These are phyloP conservation scores for Globisporangium barbulae DNA, from an alignment of 352 stramenopile species.

Conservation along the genomic window DNA sequence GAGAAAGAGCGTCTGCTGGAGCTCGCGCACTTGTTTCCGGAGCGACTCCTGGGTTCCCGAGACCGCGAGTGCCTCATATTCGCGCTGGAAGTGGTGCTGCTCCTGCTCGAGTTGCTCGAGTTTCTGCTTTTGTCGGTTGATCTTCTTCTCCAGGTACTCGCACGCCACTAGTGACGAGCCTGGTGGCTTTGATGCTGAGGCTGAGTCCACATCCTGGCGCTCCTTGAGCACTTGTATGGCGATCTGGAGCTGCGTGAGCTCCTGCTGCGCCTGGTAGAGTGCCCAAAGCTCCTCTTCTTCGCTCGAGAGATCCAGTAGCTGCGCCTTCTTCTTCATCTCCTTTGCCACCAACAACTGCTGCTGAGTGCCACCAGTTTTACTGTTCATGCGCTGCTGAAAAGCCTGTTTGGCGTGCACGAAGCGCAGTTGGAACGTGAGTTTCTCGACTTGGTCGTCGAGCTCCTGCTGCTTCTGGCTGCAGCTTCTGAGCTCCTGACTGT, in stretches of 20 bases:
- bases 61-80: conserved; percentile 41
- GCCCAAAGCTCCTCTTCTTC: conserved; percentile 61
- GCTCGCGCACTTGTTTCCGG: conserved; percentile 53
- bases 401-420: conserved; percentile 43
- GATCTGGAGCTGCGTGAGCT: conserved; percentile 61
- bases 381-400: conserved; percentile 46
- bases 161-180: conserved; percentile 24
- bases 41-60: conserved; percentile 46
- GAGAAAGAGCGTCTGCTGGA: conserved; percentile 67
- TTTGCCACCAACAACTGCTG: conserved; percentile 9
- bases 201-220: background rate
- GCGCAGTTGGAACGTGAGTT: conserved; percentile 35
- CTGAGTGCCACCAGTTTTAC: conserved; percentile 19
- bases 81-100: conserved; percentile 19
- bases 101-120: conserved; percentile 35
- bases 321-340: conserved; percentile 40
- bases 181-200: conserved; percentile 2
- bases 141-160: conserved; percentile 49
- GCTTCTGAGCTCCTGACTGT: conserved; percentile 21
- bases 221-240: conserved; percentile 39
- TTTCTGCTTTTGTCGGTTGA: conserved; percentile 40
- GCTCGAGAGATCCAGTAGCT: conserved; percentile 34
- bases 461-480: conserved; percentile 27
- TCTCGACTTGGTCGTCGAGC: conserved; percentile 31
- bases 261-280: conserved; percentile 48